These are phyloP conservation scores for Nasturtium officinale DNA, from an alignment of 345 rosid species.

Conservation along the genomic window DNA sequence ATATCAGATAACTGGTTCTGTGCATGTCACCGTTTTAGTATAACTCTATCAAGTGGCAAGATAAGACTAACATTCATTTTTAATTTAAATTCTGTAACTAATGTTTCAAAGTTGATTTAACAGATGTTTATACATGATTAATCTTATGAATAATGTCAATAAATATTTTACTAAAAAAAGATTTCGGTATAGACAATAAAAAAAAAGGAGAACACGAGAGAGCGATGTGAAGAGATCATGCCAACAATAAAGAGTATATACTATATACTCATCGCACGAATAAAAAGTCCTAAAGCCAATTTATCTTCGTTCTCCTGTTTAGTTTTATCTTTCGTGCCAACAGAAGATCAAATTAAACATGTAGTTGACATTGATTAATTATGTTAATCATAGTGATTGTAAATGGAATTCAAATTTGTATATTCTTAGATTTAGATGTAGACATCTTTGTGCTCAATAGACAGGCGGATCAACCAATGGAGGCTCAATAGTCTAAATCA, in stretches of 20 bases:
- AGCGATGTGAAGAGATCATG: constrained; percentile 43
- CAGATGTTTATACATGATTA: constrained; percentile 23
- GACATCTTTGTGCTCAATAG: constrained; percentile 44
- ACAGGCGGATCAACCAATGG: constrained; percentile 39
- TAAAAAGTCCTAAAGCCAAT: constrained; percentile 37
- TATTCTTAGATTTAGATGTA: constrained; percentile 23
- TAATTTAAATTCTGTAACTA: background rate
- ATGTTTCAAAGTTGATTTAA: constrained; percentile 22
- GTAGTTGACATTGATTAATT: background rate
- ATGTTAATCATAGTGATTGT: constrained; percentile 29
- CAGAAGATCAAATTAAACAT: constrained; percentile 21
- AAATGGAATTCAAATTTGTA: constrained; percentile 27
- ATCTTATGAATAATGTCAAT: constrained; percentile 20
- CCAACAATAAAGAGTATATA: constrained; percentile 42
- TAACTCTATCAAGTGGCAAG: constrained; percentile 2
- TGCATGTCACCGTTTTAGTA: constrained; percentile 7
- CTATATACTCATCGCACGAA: constrained; percentile 42
- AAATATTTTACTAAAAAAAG: background rate
- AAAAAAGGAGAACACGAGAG: constrained; percentile 34
- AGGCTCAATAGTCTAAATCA: constrained; percentile 32
- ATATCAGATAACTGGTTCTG: background rate
- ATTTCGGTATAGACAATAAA: background rate
- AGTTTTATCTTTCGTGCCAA: background rate
- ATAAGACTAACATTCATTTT: background rate
- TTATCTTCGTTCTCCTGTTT: constrained; percentile 9